A percentile compares a stretch with the other conserved stretches of the same genome.
phyloP scores from a whole-genome alignment of 2,329 filamentous ascomycete genomes.

The Myriosclerotinia duriaeana region DNA sequence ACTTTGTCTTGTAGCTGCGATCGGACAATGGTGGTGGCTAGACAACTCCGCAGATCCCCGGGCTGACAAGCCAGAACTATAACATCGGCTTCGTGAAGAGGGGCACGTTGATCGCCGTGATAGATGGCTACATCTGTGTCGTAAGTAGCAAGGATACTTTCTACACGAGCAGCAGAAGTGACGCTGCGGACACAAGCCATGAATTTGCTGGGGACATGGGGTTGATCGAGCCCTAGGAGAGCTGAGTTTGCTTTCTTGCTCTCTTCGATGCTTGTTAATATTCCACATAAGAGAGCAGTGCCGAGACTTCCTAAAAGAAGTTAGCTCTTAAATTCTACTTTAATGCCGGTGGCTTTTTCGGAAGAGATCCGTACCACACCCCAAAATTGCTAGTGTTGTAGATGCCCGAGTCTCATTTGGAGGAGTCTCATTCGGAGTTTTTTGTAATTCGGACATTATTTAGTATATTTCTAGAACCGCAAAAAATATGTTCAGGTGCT shows the following conservation, averaged over 20 bases:
- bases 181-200: constrained; percentile 47
- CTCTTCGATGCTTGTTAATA: constrained; percentile 20
- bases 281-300: constrained; percentile 20
- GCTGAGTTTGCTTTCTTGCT: constrained; percentile 11
- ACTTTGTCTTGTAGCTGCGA: constrained; percentile 17
- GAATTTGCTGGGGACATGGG: constrained; percentile 10
- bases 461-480: not conserved
- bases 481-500: not conserved
- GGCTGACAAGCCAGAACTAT: constrained; percentile 70
- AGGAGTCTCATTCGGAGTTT: not conserved
- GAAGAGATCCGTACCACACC: constrained; percentile 18
- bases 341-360: constrained; percentile 1
- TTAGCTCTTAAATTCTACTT: not conserved
- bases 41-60: constrained; percentile 69
- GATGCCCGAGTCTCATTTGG: not conserved
- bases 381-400: constrained; percentile 19
- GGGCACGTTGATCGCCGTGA: constrained; percentile 71
- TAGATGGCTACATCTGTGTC: constrained; percentile 66
- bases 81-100: constrained; percentile 63
- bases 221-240: not conserved
- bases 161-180: constrained; percentile 55
- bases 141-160: constrained; percentile 64
- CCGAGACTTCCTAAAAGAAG: constrained; percentile 19
- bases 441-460: constrained; percentile 10
- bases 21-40: constrained; percentile 43